These are phyloP conservation scores for Imleria badia DNA, from an alignment of 768 basidiomycete genomes.

Conservation along the genomic window DNA sequence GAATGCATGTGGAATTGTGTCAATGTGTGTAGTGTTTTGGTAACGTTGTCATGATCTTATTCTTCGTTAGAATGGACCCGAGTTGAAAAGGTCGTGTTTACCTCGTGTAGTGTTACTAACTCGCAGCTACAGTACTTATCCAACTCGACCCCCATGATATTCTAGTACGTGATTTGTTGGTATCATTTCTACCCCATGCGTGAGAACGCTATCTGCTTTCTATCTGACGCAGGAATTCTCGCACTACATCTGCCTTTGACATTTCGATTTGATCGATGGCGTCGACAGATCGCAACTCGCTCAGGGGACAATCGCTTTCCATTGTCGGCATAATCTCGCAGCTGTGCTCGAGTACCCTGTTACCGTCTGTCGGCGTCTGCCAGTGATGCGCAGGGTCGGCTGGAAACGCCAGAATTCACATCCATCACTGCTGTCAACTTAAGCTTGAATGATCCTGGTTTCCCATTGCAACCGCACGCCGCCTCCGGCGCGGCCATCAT, in stretches of 20 bases:
- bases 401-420: not conserved
- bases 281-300: not conserved
- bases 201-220: not conserved
- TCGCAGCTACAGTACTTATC: not conserved
- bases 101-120: not conserved
- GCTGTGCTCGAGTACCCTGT: not conserved
- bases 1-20: not conserved
- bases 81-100: not conserved
- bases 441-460: not conserved
- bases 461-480: not conserved
- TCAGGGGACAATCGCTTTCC: not conserved
- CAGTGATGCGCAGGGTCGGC: not conserved
- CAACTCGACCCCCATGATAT: not conserved
- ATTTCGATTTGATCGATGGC: slow-evolving; percentile 1
- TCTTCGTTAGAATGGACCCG: not conserved
- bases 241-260: not conserved
- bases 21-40: not conserved
- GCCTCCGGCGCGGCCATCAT: not conserved
- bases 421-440: not conserved
- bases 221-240: slow-evolving; percentile 7
- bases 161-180: slow-evolving; percentile 3
- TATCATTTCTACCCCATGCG: not conserved
- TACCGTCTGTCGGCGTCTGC: no score
- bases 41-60: not conserved
- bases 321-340: not conserved